Conservation (phyloP, 306 rosid genomes). For the Luffa aegyptiaca region DNA sequence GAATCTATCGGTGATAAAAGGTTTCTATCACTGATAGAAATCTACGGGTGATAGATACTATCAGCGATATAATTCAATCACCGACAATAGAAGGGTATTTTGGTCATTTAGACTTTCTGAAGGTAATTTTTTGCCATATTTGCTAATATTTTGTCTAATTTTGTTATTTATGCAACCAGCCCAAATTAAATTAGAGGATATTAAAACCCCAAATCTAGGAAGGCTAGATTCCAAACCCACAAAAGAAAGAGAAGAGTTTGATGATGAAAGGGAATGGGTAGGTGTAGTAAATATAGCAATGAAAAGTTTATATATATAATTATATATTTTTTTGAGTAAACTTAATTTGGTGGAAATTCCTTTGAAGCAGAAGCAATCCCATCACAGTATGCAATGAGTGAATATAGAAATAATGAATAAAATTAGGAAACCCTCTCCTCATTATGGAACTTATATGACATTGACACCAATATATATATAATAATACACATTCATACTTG, state of each 20-base stretch:
- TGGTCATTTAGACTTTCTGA: too few relatives aligned
- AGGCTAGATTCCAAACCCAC: background rate
- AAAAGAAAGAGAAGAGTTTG: background rate
- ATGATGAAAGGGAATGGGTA: background rate
- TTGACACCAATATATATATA: background rate
- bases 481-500: slow-evolving; percentile 1
- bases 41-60: too few relatives aligned
- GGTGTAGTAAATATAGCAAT: background rate
- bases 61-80: too few relatives aligned
- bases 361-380: background rate
- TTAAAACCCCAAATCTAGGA: background rate
- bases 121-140: too few relatives aligned
- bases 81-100: too few relatives aligned
- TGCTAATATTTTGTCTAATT: too few relatives aligned
- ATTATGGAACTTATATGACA: background rate
- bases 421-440: background rate
- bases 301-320: too few relatives aligned
- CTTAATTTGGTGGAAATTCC: background rate
- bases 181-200: background rate
- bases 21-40: too few relatives aligned
- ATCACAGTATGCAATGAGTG: background rate
- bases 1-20: too few relatives aligned
- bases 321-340: background rate
- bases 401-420: background rate
- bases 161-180: too few relatives aligned